A percentile compares a stretch with the other conserved stretches of the same genome.
Evolutionary conservation across 1,139 yeast species (phyloP).

Genomic region (Geotrichum fermentans): DNA sequence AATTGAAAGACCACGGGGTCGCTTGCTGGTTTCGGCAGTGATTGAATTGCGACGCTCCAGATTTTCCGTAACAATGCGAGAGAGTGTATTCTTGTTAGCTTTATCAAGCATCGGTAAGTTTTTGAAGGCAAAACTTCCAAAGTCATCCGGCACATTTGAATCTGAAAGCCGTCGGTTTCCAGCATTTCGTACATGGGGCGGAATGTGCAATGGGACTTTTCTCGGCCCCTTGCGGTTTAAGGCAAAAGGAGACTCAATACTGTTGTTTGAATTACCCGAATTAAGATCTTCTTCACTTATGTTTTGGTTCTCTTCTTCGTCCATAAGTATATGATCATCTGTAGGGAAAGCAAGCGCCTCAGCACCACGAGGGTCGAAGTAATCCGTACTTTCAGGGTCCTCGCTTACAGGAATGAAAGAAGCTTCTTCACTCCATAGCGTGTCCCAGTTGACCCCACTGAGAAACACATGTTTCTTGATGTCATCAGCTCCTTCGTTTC

Average conservation of each 20-base stretch:
- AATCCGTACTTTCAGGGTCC: constrained; percentile 84
- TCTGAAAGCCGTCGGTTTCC: constrained; percentile 62
- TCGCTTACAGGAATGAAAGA: constrained; percentile 77
- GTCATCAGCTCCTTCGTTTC: constrained; percentile 68
- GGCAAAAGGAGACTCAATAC: constrained; percentile 17
- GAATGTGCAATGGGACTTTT: constrained; percentile 46
- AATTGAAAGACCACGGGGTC: constrained; percentile 29
- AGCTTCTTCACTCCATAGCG: constrained; percentile 66
- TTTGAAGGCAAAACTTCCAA: constrained; percentile 89
- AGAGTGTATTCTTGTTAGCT: constrained; percentile 88
- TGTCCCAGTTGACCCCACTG: constrained; percentile 65
- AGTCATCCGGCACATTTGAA: constrained; percentile 50
- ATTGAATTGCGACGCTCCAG: constrained; percentile 39
- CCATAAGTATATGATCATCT: constrained; percentile 7
- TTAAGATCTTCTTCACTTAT: constrained; percentile 2
- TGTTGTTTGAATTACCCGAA: no score
- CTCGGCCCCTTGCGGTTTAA: neutral
- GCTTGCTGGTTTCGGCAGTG: constrained; percentile 10
- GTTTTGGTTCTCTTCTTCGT: constrained; percentile 29
- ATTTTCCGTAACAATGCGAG: constrained; percentile 79
- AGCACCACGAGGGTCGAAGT: constrained; percentile 90
- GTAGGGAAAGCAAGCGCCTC: constrained; percentile 32
- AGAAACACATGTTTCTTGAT: constrained; percentile 76
- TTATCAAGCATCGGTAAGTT: constrained; percentile 85
- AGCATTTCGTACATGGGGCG: constrained; percentile 50